A percentile compares a stretch with the other conserved stretches of the same genome.
Conservation (phyloP, 2,329 filamentous ascomycete genomes). For the Cercospora sojina region DNA sequence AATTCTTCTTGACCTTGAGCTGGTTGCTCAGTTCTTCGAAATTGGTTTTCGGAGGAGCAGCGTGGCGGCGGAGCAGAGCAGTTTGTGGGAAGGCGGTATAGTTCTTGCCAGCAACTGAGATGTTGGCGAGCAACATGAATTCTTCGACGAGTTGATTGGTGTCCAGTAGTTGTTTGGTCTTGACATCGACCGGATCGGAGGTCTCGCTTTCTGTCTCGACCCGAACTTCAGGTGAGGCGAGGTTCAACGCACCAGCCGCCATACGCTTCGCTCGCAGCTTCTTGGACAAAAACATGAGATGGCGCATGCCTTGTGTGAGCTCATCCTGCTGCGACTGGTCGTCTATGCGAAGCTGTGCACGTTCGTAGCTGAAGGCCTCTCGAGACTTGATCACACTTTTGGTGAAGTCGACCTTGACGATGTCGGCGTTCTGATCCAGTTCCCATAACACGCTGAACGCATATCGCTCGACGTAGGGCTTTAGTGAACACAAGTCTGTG, state of each 20-base stretch:
- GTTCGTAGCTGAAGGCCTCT: slow-evolving; percentile 96
- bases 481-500: slow-evolving; percentile 92
- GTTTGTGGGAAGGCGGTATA: slow-evolving; percentile 93
- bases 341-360: slow-evolving; percentile 91
- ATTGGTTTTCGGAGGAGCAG: slow-evolving; percentile 87
- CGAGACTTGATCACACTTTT: slow-evolving; percentile 97
- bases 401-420: slow-evolving; percentile 82
- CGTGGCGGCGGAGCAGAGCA: slow-evolving; percentile 88
- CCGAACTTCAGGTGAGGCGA: slow-evolving; percentile 96
- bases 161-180: slow-evolving; percentile 89
- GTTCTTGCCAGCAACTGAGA: slow-evolving; percentile 85
- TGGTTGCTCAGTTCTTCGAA: slow-evolving; percentile 93
- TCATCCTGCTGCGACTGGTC: slow-evolving; percentile 84
- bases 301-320: slow-evolving; percentile 84
- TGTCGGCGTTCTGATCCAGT: slow-evolving; percentile 77
- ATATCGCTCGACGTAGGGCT: slow-evolving; percentile 87
- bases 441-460: slow-evolving; percentile 67
- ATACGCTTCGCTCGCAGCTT: slow-evolving; percentile 93
- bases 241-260: slow-evolving; percentile 89
- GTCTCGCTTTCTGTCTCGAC: slow-evolving; percentile 95
- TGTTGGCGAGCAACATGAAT: slow-evolving; percentile 99
- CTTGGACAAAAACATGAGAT: slow-evolving; percentile 82
- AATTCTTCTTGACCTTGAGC: slow-evolving; percentile 77
- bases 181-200: slow-evolving; percentile 91
- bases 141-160: slow-evolving; percentile 98